Evolutionary conservation across 1,284 basidiomycete species (phyloP), one percentile per base, ranked within the genome.

Genomic region (Rhodotorula sp.): DNA sequence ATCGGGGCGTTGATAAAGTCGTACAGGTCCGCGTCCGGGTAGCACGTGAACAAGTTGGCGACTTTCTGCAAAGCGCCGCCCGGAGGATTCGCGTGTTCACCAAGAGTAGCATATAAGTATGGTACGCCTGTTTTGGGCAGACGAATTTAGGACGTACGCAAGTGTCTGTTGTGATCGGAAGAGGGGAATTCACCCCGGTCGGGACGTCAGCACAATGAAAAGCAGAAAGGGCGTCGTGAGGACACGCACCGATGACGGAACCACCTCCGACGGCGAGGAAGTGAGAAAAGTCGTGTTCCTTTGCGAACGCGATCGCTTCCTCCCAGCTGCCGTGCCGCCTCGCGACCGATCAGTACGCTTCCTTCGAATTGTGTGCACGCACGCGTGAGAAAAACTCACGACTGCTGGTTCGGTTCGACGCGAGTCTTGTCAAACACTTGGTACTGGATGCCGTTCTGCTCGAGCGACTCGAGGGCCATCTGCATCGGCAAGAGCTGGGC

Each of bases 1-100:
- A 98, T 86, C 0, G 95, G 95, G 14, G 95, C 94, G 80, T 98
- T 98, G 82, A 97, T 92, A 79, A 96, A 98, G 79, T 98, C 95
- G 60, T 82, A 75, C 44, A 98, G 83, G 79, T 96, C 91, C 0
- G 91, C 87, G 69, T 97, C 91, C 73, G 90, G 90, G 84, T 97
- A 97, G 48, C 73, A 71, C 30, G 80, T 87, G 71, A 84, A 95
- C 85, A 97, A 79, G 81, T 95, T 95, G 46, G 95, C 93, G 5
- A 78, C 77, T 66, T 76, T 75, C 71, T 70, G 61, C n/a, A 73
- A 6, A 26, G 48, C 5, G 55, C 15, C 42, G 24, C 24, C 24
- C n/a, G 12, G 56, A 44, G 14, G 15, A 55, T 30, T 46, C 22
- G n/a, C 18, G 33, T 42, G 29, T 20, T 33, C 37, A 48, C 42